A percentile compares a stretch with the other conserved stretches of the same genome.
These are phyloP conservation scores for Penicillium sp. DNA, from an alignment of 2,329 filamentous ascomycete species.

Conservation along the genomic window DNA sequence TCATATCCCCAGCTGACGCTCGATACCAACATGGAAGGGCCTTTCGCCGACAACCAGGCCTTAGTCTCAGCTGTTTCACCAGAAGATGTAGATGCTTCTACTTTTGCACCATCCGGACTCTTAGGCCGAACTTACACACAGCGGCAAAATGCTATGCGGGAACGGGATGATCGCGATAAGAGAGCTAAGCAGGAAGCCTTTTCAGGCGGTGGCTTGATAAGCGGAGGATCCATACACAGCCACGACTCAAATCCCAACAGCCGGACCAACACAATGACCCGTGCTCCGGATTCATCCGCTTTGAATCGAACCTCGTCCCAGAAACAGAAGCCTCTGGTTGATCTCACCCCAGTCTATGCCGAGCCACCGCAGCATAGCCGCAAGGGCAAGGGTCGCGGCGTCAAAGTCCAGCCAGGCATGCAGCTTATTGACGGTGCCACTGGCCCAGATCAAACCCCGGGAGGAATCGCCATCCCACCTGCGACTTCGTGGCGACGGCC, in stretches of 20 bases:
- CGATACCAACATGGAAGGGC: slow-evolving; percentile 16
- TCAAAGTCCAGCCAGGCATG: slow-evolving; percentile 37
- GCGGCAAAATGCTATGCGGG: slow-evolving; percentile 34
- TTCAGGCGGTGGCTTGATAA: slow-evolving; percentile 46
- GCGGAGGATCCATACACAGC: slow-evolving; percentile 35
- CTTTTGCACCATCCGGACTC: slow-evolving; percentile 32
- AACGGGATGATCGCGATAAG: slow-evolving; percentile 32
- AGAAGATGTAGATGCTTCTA: slow-evolving; percentile 18
- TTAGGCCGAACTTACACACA: slow-evolving; percentile 36
- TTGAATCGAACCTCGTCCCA: slow-evolving; percentile 42
- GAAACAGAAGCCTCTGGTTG: slow-evolving; percentile 52
- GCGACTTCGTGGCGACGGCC: slow-evolving; percentile 36
- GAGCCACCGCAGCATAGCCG: slow-evolving; percentile 47
- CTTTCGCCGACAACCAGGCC: slow-evolving; percentile 6
- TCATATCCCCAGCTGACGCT: slow-evolving; percentile 24
- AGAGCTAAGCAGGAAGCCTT: slow-evolving; percentile 41
- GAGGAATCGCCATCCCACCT: slow-evolving; percentile 30
- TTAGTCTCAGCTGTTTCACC: slow-evolving; percentile 5
- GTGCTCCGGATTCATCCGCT: slow-evolving; percentile 21
- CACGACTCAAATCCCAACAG: slow-evolving; percentile 20
- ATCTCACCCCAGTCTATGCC: slow-evolving; percentile 56
- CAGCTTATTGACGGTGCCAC: slow-evolving; percentile 38
- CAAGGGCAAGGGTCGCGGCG: slow-evolving; percentile 32
- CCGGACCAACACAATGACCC: slow-evolving; percentile 30
- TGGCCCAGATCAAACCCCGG: slow-evolving; percentile 29